A percentile compares a stretch with the other conserved stretches of the same genome.
phyloP scores from a whole-genome alignment of 768 basidiomycete species.

The Paxillus ammoniavirescens region DNA sequence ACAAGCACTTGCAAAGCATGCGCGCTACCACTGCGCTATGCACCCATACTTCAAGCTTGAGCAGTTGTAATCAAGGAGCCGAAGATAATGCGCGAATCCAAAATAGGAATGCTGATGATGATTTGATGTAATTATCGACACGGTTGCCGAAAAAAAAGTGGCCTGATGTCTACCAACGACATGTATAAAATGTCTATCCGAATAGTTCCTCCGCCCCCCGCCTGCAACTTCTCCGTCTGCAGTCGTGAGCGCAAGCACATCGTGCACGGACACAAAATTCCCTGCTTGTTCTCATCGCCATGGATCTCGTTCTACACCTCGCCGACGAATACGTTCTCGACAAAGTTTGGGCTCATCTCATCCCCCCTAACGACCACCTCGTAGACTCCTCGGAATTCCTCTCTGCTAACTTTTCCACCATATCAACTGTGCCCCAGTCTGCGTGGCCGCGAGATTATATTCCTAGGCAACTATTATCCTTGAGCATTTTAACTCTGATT shows the following conservation, averaged over 20 bases:
- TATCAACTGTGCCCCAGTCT: constrained; percentile 44
- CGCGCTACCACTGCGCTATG: constrained; percentile 38
- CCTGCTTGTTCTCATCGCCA: constrained; percentile 31
- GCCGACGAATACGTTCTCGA: constrained; percentile 77
- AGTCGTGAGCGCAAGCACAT: background rate
- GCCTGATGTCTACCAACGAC: constrained; percentile 23
- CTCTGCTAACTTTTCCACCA: constrained; percentile 38
- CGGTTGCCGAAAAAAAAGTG: constrained; percentile 26
- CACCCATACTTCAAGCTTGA: background rate
- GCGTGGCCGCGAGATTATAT: constrained; percentile 87
- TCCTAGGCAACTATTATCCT: constrained; percentile 73
- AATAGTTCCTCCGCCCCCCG: background rate
- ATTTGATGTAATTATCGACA: background rate
- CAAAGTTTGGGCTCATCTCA: constrained; percentile 68
- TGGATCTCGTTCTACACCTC: constrained; percentile 78
- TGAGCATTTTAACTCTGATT: constrained; percentile 67
- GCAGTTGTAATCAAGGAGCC: no score
- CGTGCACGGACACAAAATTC: background rate
- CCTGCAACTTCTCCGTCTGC: background rate
- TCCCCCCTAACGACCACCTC: constrained; percentile 55
- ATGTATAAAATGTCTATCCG: constrained; percentile 20
- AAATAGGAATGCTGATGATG: no score
- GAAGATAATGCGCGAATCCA: no score
- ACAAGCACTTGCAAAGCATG: constrained; percentile 34
- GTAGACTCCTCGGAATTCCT: constrained; percentile 34